These are phyloP conservation scores for Globisporangium nagaii DNA, from an alignment of 352 stramenopile genomes.

Conservation along the genomic window DNA sequence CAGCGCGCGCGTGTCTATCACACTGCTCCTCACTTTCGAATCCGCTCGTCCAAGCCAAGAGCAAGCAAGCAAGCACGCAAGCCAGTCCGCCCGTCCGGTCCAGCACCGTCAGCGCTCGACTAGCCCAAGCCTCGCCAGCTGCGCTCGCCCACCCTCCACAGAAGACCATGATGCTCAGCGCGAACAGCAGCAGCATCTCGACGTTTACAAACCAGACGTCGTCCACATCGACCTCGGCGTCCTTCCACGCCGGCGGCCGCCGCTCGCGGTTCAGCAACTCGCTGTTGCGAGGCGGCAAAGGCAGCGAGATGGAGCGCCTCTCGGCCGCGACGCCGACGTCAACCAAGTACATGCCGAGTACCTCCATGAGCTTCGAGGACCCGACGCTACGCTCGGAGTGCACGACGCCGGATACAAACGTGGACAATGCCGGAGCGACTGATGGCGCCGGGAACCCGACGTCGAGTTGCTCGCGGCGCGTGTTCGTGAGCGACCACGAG, in stretches of 20 bases:
- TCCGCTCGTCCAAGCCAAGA: not conserved
- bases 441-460: not conserved
- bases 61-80: not conserved
- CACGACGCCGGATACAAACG: not conserved
- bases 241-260: not conserved
- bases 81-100: not conserved
- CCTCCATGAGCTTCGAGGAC: not conserved
- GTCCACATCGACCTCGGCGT: not conserved
- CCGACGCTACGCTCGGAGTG: not conserved
- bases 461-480: not conserved
- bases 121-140: not conserved
- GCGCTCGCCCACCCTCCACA: not conserved
- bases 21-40: not conserved
- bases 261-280: not conserved
- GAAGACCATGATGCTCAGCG: not conserved
- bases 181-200: not conserved
- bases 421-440: not conserved
- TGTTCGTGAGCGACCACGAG: conserved; percentile 8
- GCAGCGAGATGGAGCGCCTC: not conserved
- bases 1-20: not conserved
- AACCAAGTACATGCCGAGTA: not conserved
- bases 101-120: not conserved
- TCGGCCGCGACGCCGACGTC: not conserved
- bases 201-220: not conserved
- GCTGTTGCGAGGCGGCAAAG: not conserved